Evolutionary conservation across 208 protist species (phyloP).

Genomic region (Acanthamoeba castellanii): DNA sequence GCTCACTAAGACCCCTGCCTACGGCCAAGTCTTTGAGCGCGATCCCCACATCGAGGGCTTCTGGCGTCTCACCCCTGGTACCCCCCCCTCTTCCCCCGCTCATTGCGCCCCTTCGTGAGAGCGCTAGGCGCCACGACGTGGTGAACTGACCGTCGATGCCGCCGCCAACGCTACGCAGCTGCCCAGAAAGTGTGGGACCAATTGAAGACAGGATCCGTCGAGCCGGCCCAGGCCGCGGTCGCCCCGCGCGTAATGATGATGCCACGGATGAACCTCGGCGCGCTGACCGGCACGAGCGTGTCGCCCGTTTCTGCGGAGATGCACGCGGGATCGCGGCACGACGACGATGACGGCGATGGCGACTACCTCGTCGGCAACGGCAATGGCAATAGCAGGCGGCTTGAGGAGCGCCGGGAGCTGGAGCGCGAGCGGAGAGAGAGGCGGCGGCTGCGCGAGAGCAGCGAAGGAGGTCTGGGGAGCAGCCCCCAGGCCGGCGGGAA

Average conservation of each 20-base stretch:
- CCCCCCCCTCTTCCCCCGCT: not conserved
- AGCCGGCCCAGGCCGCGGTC: not conserved
- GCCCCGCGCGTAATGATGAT: not conserved
- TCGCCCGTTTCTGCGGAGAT: not conserved
- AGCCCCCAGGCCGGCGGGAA: not conserved
- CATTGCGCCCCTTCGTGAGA: not conserved
- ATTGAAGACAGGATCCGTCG: not conserved
- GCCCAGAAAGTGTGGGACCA: slow-evolving; percentile 59
- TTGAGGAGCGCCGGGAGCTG: not conserved
- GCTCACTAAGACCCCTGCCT: slow-evolving; percentile 30
- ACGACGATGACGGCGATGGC: not conserved
- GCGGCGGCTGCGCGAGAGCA: not conserved
- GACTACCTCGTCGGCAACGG: not conserved
- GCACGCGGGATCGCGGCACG: not conserved
- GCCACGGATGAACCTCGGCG: not conserved
- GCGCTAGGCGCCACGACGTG: not conserved
- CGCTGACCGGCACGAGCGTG: not conserved
- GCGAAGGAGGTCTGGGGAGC: not conserved
- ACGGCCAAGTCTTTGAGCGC: slow-evolving; percentile 62
- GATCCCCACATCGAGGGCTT: slow-evolving; percentile 26
- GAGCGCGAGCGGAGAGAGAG: slow-evolving; percentile 10
- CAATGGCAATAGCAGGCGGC: not conserved
- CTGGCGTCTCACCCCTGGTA: slow-evolving; percentile 69
- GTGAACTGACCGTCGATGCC: not conserved
- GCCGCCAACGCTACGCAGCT: not conserved